Evolutionary conservation across 495 filamentous ascomycete genomes (phyloP), one percentile per base, ranked within the genome.

Genomic region (Astrothelium subdiscretum): DNA sequence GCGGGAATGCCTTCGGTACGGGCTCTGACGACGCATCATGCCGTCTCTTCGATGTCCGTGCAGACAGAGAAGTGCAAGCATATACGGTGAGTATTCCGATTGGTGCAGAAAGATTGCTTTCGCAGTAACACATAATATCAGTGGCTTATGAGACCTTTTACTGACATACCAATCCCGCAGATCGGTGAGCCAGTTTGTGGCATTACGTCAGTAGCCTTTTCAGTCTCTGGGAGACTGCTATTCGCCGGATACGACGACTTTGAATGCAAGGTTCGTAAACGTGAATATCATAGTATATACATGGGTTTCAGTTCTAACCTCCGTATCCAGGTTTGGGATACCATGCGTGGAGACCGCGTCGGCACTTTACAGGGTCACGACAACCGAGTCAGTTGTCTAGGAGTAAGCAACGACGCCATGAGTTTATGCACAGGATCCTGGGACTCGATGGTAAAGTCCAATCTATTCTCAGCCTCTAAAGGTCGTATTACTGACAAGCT

Each of bases 191-290:
- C 97, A 69, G 82, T 97, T 60, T 97, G 94, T 72, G 94, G 94
- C 69, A 98, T 98, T 69, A 98, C 94, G 8, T 98, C 94, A 2
- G 94, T 98, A 31, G 94, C 94, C 29, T 97, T 96, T 69, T 98
- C 94, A 10, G 95, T 98, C 18, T 98, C 94, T 58, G 94, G 94
- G 58, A 84, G 94, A 71, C 81, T 98, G 70, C 81, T 98, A 43
- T 98, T 98, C 72, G 94, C 94, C 61, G 94, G 94, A 63, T 98
- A 98, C 72, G 94, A 98, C 69, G 94, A 98, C 70, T 98, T 97
- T 71, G 94, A 98, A 77, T 98, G 94, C 89, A 98, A 98, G 87
- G 94, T 97, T 79, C 69, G 81, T 69, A 64, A 18, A n/a, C n/a
- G n/a, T n/a, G n/a, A n/a, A n/a, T n/a, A n/a, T n/a, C 29, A 35